phyloP scores from a whole-genome alignment of 306 rosid genomes.

The Argentina anserina region DNA sequence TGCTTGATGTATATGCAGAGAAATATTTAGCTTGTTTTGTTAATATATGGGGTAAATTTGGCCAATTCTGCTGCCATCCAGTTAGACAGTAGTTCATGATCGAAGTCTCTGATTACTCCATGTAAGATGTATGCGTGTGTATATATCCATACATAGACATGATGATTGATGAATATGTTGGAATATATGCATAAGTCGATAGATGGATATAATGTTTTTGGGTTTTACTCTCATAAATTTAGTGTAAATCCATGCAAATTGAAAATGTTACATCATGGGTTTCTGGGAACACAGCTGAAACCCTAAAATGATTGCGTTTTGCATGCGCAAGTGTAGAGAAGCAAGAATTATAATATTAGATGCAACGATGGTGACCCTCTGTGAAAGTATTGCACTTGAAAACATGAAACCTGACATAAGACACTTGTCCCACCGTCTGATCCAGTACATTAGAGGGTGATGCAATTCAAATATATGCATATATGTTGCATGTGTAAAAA shows the following conservation, averaged over 20 bases:
- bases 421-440: slow-evolving; percentile 40
- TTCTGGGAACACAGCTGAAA: slow-evolving; percentile 31
- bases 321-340: slow-evolving; percentile 56
- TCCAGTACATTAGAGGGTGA: slow-evolving; percentile 26
- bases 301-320: slow-evolving; percentile 55
- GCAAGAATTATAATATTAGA: slow-evolving; percentile 37
- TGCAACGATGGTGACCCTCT: slow-evolving; percentile 28
- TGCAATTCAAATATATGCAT: slow-evolving; percentile 20
- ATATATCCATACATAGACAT: background rate
- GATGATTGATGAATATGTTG: background rate
- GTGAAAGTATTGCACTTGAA: slow-evolving; percentile 32
- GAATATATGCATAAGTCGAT: background rate
- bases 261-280: slow-evolving; percentile 19
- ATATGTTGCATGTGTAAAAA: background rate
- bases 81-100: background rate
- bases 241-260: background rate
- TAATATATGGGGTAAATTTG: background rate
- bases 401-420: slow-evolving; percentile 41
- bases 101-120: background rate
- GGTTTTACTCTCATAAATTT: background rate
- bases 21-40: background rate
- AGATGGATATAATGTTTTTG: background rate
- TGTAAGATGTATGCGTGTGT: background rate
- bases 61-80: background rate
- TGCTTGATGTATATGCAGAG: background rate